phyloP scores from a whole-genome alignment of 352 stramenopile species.

The Thraustochytrium striatum region DNA sequence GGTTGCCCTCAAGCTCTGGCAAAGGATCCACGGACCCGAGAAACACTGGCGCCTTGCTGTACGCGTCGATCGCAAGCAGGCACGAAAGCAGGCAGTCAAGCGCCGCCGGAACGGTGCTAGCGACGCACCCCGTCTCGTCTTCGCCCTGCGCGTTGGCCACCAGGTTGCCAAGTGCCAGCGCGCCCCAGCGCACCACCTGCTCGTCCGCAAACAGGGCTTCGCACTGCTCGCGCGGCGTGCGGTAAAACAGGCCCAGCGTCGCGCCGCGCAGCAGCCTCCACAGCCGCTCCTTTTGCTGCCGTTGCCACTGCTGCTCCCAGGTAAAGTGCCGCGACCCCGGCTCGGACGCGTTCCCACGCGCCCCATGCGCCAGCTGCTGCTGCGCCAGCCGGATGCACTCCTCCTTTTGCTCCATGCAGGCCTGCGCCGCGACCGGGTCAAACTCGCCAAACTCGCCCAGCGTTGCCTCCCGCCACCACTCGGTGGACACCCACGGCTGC shows the following conservation, averaged over 20 bases:
- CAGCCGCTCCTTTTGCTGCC: not conserved
- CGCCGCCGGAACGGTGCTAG: not conserved
- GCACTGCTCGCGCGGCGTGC: conserved; percentile 6
- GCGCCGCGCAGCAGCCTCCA: not conserved
- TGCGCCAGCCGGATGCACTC: not conserved
- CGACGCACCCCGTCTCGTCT: not conserved
- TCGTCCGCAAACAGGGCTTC: conserved; percentile 7
- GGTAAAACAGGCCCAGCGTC: conserved; percentile 12
- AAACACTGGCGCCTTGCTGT: conserved; percentile 15
- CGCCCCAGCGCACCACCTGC: conserved; percentile 11
- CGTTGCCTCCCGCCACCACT: conserved; percentile 8
- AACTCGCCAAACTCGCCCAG: conserved; percentile 2
- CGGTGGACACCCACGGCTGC: conserved; percentile 25
- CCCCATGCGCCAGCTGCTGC: not conserved
- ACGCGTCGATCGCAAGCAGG: not conserved
- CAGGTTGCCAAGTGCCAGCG: conserved; percentile 37
- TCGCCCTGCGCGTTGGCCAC: not conserved
- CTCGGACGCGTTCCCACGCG: not conserved
- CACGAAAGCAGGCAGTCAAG: not conserved
- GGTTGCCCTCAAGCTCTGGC: not conserved
- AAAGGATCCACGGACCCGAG: not conserved
- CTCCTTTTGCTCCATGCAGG: not conserved
- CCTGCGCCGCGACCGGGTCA: conserved; percentile 17
- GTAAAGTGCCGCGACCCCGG: not conserved
- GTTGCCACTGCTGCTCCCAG: conserved; percentile 23